Evolutionary conservation across 495 filamentous ascomycete species (phyloP).

Genomic region (Hypoxylon intermedium): DNA sequence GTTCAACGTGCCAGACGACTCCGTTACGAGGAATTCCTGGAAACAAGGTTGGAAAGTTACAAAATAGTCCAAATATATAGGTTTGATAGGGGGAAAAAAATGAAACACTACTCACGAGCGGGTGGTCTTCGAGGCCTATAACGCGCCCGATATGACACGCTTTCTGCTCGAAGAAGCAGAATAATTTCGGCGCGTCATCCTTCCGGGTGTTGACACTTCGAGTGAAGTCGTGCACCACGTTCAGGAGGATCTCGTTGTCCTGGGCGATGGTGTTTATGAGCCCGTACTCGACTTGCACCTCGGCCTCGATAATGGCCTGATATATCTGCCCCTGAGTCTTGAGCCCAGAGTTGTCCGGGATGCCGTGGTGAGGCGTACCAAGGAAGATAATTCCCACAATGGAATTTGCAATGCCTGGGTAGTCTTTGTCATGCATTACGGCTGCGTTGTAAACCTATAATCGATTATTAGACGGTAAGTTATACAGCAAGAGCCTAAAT

Average conservation of each 20-base stretch:
- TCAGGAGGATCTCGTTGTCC: background rate
- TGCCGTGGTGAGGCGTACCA: background rate
- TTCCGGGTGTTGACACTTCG: background rate
- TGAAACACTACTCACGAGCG: background rate
- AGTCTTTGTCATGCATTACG: background rate
- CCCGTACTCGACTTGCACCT: background rate
- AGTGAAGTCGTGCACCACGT: background rate
- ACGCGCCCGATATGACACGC: background rate
- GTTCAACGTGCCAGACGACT: background rate
- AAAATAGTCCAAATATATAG: background rate
- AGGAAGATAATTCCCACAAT: background rate
- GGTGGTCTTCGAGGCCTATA: background rate
- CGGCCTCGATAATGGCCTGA: background rate
- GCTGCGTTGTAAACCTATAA: background rate
- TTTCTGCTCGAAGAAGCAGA: background rate
- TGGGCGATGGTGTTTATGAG: background rate
- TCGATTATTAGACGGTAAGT: background rate
- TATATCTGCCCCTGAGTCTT: background rate
- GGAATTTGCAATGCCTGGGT: background rate
- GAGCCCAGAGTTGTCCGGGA: background rate
- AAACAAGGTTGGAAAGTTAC: background rate
- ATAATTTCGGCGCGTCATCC: background rate
- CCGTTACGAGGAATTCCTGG: background rate
- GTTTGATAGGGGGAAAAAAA: background rate
- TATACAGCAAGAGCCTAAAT: background rate